Evolutionary conservation across 2,329 filamentous ascomycete genomes (phyloP), one percentile per base, ranked within the genome.

Genomic region (Aspergillus costaricaensis): DNA sequence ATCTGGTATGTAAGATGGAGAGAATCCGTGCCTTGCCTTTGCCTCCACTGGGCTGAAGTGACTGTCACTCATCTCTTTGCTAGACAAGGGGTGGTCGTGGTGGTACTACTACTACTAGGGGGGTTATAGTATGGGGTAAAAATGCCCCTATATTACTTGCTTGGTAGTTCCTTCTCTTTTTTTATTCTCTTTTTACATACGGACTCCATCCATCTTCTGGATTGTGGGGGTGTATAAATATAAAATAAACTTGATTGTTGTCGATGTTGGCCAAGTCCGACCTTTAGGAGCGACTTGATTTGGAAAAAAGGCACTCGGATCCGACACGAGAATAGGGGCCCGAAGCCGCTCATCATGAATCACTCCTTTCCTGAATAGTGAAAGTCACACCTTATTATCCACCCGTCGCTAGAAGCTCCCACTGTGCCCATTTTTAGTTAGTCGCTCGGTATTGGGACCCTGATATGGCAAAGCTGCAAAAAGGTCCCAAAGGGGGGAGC

Each of bases 311-410:
- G 6, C 21, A 32, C n/a, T 50, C 47, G 47, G 47, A 50, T 50
- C 47, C 47, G 47, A 50, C 47, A 32, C 17, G 39, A 27, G 44
- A 50, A 50, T 50, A 50, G 47, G 47, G 47, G 44, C 44, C 44
- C 44, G 23, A 49, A 14, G 44, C 21, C 8, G 44, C 44, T 23
- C 44, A 49, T 25, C 23, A 14, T 27, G 47, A 27, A 32, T 36
- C 30, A 36, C 7, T 30, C 25, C 9, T 49, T 49, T 49, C 44
- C 23, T 49, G 44, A 49, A 27, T 15, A 15, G 44, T 49, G 23
- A 48, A 30, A 36, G 32, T 14, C 32, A 15, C 12, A 36, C 32
- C 32, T 36, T 36, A 36, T 36, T 15, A 36, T 21, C 44, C 21
- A 49, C 25, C 44, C 15, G 21, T n/a, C 44, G 21, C 44, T 25